Conservation (phyloP, 352 stramenopile species). For the Thalassiosira livingstoniorum region DNA sequence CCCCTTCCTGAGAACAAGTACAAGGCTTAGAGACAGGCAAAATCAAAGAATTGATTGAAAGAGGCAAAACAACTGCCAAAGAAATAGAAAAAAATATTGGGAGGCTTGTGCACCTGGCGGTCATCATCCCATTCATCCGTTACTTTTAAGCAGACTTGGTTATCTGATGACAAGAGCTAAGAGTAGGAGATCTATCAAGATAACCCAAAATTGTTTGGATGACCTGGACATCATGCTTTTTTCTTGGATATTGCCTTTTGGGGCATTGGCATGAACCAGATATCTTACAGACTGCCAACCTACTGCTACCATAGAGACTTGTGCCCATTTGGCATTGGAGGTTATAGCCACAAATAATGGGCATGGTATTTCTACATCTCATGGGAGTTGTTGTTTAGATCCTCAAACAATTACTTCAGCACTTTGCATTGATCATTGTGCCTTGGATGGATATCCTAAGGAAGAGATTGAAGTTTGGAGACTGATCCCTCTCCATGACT, state of each 20-base stretch:
- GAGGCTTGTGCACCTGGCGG: slow-evolving; percentile 17
- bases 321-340: slow-evolving; percentile 52
- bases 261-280: slow-evolving; percentile 34
- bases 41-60: slow-evolving; percentile 7
- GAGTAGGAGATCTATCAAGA: slow-evolving; percentile 2
- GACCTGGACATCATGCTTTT: slow-evolving; percentile 25
- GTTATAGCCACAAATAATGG: slow-evolving; percentile 77
- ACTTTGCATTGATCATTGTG: slow-evolving; percentile 29
- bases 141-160: slow-evolving; percentile 41
- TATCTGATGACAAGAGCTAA: slow-evolving; percentile 9
- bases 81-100: slow-evolving; percentile 28
- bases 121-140: slow-evolving; percentile 19
- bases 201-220: neutral
- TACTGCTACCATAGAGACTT: slow-evolving; percentile 64
- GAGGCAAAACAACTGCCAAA: slow-evolving; percentile 12
- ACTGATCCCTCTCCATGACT: slow-evolving; percentile 7
- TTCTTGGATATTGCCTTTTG: slow-evolving; percentile 29
- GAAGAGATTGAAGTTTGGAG: neutral
- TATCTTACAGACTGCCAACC: slow-evolving; percentile 13
- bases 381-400: slow-evolving; percentile 86
- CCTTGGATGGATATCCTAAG: slow-evolving; percentile 21
- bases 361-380: slow-evolving; percentile 88
- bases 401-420: slow-evolving; percentile 86
- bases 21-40: slow-evolving; percentile 14
- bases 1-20: slow-evolving; percentile 43